phyloP scores from a whole-genome alignment of 495 filamentous ascomycete genomes.

The Schizothecium vesticola region DNA sequence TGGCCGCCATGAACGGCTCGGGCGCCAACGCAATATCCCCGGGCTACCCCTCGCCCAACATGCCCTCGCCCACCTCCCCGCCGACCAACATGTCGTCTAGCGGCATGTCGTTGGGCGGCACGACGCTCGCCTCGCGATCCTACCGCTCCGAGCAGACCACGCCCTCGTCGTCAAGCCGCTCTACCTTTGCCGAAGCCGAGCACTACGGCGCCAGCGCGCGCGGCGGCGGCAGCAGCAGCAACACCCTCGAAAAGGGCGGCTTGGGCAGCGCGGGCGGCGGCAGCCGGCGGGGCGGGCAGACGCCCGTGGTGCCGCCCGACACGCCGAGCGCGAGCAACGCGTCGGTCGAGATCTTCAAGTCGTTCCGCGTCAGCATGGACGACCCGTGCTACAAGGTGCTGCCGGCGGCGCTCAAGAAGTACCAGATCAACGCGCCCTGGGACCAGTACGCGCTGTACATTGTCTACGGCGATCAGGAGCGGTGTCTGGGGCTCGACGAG shows the following conservation, averaged over 20 bases:
- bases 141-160: slow-evolving; percentile 45
- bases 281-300: slow-evolving; percentile 38
- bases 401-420: slow-evolving; percentile 91
- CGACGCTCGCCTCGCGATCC: slow-evolving; percentile 53
- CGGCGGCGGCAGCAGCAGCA: slow-evolving; percentile 21
- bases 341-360: slow-evolving; percentile 93
- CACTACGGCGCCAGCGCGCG: slow-evolving; percentile 41
- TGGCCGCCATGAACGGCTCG: slow-evolving; percentile 68
- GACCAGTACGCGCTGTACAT: slow-evolving; percentile 96
- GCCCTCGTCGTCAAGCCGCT: slow-evolving; percentile 34
- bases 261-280: background rate
- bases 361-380: slow-evolving; percentile 94
- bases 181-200: slow-evolving; percentile 46
- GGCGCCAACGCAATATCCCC: slow-evolving; percentile 44
- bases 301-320: slow-evolving; percentile 35
- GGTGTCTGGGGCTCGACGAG: slow-evolving; percentile 86
- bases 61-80: slow-evolving; percentile 82
- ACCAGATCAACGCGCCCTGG: slow-evolving; percentile 97
- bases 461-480: slow-evolving; percentile 94
- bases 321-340: slow-evolving; percentile 44
- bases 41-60: slow-evolving; percentile 62
- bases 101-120: slow-evolving; percentile 16
- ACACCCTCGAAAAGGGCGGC: slow-evolving; percentile 35
- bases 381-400: slow-evolving; percentile 97
- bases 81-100: slow-evolving; percentile 29